A percentile compares a stretch with the other conserved stretches of the same genome.
Evolutionary conservation across 805 yeast genomes (phyloP).

Genomic region (Tanozyma kutaoensis): DNA sequence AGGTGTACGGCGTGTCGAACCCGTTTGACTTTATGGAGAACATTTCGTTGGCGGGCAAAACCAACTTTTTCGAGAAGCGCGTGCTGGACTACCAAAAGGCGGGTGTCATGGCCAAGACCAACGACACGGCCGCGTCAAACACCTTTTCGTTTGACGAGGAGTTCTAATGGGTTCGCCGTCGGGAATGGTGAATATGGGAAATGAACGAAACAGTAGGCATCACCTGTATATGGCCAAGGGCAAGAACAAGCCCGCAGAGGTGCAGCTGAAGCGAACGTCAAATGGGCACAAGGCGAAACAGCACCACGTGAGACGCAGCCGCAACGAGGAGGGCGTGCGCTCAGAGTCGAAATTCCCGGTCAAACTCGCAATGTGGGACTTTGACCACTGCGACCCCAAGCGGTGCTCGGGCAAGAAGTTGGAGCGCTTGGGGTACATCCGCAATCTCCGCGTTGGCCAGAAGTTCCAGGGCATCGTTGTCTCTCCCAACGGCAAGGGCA

Average conservation of each 20-base stretch:
- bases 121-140: constrained; percentile 27
- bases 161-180: constrained; percentile 48
- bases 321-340: constrained; percentile 17
- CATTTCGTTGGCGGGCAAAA: constrained; percentile 95
- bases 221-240: constrained; percentile 51
- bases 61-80: constrained; percentile 97
- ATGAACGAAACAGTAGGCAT: too few species aligned
- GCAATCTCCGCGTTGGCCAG: constrained; percentile 76
- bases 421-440: constrained; percentile 76
- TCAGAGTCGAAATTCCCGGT: constrained; percentile 45
- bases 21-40: constrained; percentile 99
- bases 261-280: constrained; percentile 25
- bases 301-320: constrained; percentile 29
- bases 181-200: too few species aligned
- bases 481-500: constrained; percentile 82
- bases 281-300: constrained; percentile 47
- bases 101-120: constrained; percentile 84
- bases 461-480: constrained; percentile 85
- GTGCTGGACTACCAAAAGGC: constrained; percentile 98
- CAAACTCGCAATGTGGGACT: constrained; percentile 97
- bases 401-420: constrained; percentile 92
- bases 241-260: constrained; percentile 37
- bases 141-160: constrained; percentile 86
- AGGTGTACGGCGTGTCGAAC: constrained; percentile 74
- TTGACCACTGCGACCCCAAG: constrained; percentile 97